phyloP scores from a whole-genome alignment of 2,329 filamentous ascomycete species.

The Aureobasidium sp. region DNA sequence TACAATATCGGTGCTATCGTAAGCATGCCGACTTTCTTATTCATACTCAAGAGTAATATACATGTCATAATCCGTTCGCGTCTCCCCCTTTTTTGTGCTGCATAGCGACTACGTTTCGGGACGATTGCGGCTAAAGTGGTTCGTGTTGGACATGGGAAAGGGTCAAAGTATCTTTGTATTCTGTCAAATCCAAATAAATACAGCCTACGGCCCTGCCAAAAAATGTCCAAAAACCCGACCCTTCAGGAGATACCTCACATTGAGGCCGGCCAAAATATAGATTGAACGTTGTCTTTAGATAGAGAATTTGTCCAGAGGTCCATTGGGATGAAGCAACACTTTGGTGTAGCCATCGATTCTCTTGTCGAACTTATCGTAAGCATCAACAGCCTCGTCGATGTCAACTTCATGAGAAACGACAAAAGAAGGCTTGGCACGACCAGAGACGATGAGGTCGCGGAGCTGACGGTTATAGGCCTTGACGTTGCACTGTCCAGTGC shows the following conservation, averaged over 20 bases:
- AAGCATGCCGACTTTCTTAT: background rate
- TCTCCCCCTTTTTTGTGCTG: no score
- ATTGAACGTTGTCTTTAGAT: background rate
- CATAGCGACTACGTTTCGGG: no score
- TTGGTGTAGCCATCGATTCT: constrained; percentile 61
- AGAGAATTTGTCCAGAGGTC: constrained; percentile 22
- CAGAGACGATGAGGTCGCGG: constrained; percentile 57
- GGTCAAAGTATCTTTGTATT: background rate
- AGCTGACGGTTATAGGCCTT: constrained; percentile 62
- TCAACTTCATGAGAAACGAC: constrained; percentile 59
- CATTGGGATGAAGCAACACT: constrained; percentile 51
- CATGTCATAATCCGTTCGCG: no score
- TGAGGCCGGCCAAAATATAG: background rate
- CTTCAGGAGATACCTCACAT: background rate
- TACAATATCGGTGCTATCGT: background rate
- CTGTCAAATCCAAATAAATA: background rate
- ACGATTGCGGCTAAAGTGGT: no score
- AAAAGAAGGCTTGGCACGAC: constrained; percentile 59
- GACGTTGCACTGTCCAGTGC: constrained; percentile 61
- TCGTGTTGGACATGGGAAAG: no score
- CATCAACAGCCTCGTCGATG: constrained; percentile 50
- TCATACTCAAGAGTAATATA: no score
- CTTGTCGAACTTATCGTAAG: constrained; percentile 61
- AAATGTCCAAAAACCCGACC: background rate
- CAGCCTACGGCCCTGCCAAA: background rate